Base-by-base conservation (phyloP, 768 basidiomycete species). In the Psilocybe subaeruginosa region DNA sequence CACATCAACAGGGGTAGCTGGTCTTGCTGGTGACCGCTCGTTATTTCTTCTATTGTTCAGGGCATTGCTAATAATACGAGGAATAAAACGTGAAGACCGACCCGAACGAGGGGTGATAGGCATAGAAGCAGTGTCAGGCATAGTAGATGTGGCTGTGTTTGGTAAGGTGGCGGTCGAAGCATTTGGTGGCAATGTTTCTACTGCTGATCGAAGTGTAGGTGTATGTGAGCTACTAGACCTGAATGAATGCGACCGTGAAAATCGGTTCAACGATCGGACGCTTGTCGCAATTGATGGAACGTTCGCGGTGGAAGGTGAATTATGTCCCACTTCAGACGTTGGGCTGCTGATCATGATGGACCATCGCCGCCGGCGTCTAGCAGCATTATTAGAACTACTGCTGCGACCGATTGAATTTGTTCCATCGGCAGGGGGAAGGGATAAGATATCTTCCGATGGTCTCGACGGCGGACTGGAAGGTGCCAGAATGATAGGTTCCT, bases 51-150 rank as follows among this genome's bases (percentile, higher is more conserved):
- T 81, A 14, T 77, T 73, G 61, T 80, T 70, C 59, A 93, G 83
- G 4, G 89, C 88, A 62, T 84, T 84, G 62, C 82, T 84, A 53
- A 93, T 76, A 57, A 93, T 82, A 30, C 91, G 85, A 8, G 91
- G 88, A 53, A 93, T 69, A 70, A 92, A 90, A 23, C 90, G 83
- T 17, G 79, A 80, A 11, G 86, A 80, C n/a, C 82, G 79, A 3
- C 83, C 73, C 49, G 75, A 70, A 8, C 33, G 51, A 16, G 72
- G 68, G 35, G 76, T 73, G 6, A 75, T 67, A 16, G 75, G 61
- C 16, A 72, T 69, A 29, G 71, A 58, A 35, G 72, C 59, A 31
- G 53, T 51, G 27, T 68, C 62, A 8, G 65, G 64, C 17, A 67
- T 62, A 30, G 68, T 53, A 12, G 66, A 23, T 29, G 52, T 16